phyloP scores from a whole-genome alignment of 306 rosid genomes.

The Comarum palustre region DNA sequence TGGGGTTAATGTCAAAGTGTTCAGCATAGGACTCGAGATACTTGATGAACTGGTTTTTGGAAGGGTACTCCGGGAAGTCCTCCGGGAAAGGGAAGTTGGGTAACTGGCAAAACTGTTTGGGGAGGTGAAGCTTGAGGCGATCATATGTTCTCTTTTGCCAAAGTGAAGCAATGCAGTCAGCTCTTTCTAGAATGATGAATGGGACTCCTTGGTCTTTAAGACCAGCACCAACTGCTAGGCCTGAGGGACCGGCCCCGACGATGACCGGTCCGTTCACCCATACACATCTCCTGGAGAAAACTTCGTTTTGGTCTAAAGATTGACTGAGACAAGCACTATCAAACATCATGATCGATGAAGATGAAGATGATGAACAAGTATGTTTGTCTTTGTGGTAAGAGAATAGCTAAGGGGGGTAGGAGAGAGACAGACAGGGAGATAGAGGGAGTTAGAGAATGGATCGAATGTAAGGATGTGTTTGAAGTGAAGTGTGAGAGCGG shows the following conservation, averaged over 20 bases:
- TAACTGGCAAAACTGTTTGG: conserved; percentile 74
- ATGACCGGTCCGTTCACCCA: conserved; percentile 86
- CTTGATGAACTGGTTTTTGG: conserved; percentile 68
- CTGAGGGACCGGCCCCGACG: conserved; percentile 92
- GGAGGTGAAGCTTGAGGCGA: conserved; percentile 90
- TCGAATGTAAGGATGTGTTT: background rate
- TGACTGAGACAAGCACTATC: conserved; percentile 26
- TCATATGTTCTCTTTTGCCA: conserved; percentile 81
- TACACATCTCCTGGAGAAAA: conserved; percentile 48
- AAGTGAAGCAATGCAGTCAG: conserved; percentile 82
- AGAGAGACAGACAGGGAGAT: background rate
- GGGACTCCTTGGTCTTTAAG: conserved; percentile 80
- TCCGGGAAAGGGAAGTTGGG: conserved; percentile 76
- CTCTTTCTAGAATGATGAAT: conserved; percentile 64
- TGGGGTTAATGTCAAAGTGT: conserved; percentile 63
- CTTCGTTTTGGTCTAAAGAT: conserved; percentile 31
- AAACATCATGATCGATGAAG: background rate
- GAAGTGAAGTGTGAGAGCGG: conserved; percentile 45
- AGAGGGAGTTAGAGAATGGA: conserved; percentile 6
- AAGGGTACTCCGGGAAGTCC: conserved; percentile 73
- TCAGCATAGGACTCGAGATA: conserved; percentile 76
- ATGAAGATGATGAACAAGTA: background rate
- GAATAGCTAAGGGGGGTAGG: background rate
- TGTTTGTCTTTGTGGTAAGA: background rate
- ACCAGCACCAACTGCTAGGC: conserved; percentile 78